These are phyloP conservation scores for Aciculosporium take DNA, from an alignment of 2,329 filamentous ascomycete genomes.

Conservation along the genomic window DNA sequence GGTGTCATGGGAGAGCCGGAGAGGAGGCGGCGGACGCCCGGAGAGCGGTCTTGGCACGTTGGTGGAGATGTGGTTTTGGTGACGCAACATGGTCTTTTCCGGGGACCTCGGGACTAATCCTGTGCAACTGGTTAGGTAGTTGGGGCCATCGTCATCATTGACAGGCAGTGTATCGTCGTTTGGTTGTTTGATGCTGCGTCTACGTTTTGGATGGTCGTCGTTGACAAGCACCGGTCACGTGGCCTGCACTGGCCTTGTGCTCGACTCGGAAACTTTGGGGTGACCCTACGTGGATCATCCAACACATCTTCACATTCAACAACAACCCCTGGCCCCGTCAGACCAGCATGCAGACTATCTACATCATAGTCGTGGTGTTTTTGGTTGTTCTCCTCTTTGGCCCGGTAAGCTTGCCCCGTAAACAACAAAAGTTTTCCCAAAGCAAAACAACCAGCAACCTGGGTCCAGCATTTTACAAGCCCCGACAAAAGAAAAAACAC, in stretches of 20 bases:
- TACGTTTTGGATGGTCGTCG: too few species aligned
- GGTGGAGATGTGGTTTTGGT: background rate
- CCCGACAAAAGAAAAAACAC: too few species aligned
- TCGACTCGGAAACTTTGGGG: too few species aligned
- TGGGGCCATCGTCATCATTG: background rate
- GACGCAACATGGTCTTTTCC: background rate
- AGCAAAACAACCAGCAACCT: background rate
- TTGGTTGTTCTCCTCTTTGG: background rate
- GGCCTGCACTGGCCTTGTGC: too few species aligned
- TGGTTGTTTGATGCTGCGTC: too few species aligned
- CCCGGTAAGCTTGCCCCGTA: background rate
- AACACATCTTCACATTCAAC: background rate
- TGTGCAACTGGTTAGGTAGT: background rate
- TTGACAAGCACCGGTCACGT: too few species aligned
- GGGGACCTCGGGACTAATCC: background rate
- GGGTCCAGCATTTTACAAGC: too few species aligned
- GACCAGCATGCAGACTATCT: background rate
- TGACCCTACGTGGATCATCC: too few species aligned
- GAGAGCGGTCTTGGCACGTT: background rate
- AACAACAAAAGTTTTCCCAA: too few species aligned
- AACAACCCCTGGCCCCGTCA: background rate
- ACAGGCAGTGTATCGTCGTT: too few species aligned
- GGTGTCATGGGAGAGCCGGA: background rate
- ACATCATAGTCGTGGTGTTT: background rate
- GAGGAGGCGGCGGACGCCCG: background rate